Base-by-base conservation (phyloP, 2,329 filamentous ascomycete genomes). In the Aspergillus hiratsukae region DNA sequence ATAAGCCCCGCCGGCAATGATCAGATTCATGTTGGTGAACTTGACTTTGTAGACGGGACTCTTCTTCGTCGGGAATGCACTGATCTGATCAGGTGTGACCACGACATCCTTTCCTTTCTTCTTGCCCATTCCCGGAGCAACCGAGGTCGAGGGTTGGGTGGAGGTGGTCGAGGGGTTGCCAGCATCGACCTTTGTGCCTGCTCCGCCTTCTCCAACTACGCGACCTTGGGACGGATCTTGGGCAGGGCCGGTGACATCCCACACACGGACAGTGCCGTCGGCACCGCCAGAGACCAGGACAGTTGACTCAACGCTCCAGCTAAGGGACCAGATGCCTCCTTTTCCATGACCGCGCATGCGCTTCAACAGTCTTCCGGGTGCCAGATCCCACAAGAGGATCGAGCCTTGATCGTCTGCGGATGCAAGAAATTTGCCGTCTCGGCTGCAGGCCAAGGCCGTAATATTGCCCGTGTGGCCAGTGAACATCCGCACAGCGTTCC, bases 21-120 rank as follows among this genome's bases (percentile, higher is more conserved):
- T 88, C 62, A 97, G 75, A 71, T 99, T 99, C 90, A 96, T 97
- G 58, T 91, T 82, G 3, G 94, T 97, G 67, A 97, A 97, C 68
- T 88, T 85, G 53, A 96, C 92, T 75, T 93, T 94, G 75, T 95
- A 90, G 10, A 97, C 90, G 0, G 93, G 92, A 17, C 89, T 93
- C 77, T 96, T 96, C 83, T 99, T 99, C 3, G 94, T 97, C 0
- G 91, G 87, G 70, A 97, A 97, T 0, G 90, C 92, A 61, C 86
- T 91, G 75, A 99, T 95, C 75, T 97, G 94, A 69, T 99, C 94
- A 0, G 91, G 87, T 0, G 88, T 92, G 48, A 96, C 88, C 66
- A 90, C 90, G 3, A 91, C 90, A 66, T 97, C 93, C 73, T 97
- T 97, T 55, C 84, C 85, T 73, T 90, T 90, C 78, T 95, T 96